These are phyloP conservation scores for Spathaspora boniae DNA, from an alignment of 805 yeast genomes.

Conservation along the genomic window DNA sequence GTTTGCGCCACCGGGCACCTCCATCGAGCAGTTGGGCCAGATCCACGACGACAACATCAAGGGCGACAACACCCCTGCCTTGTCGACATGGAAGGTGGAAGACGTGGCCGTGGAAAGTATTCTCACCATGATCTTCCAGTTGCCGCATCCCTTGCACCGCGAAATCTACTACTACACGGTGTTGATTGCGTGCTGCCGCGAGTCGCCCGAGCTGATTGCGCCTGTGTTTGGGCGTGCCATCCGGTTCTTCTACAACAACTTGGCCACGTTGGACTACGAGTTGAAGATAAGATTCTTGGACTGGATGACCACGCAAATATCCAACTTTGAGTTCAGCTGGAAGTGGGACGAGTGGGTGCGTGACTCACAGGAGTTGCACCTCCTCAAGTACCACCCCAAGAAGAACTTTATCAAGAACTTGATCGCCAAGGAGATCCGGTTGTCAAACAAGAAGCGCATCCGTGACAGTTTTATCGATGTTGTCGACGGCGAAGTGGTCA, in stretches of 20 bases:
- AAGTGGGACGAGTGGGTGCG: slow-evolving; percentile 93
- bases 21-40: slow-evolving; percentile 62
- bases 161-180: slow-evolving; percentile 80
- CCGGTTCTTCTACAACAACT: slow-evolving; percentile 69
- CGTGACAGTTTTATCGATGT: slow-evolving; percentile 54
- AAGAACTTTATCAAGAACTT: slow-evolving; percentile 71
- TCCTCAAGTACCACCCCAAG: slow-evolving; percentile 64
- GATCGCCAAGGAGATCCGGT: slow-evolving; percentile 77
- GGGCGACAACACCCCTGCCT: slow-evolving; percentile 38
- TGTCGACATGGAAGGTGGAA: slow-evolving; percentile 86
- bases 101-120: slow-evolving; percentile 84
- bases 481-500: slow-evolving; percentile 28
- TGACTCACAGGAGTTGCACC: slow-evolving; percentile 46
- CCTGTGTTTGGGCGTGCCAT: slow-evolving; percentile 94
- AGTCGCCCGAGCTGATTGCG: slow-evolving; percentile 70
- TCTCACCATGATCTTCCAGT: slow-evolving; percentile 68
- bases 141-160: slow-evolving; percentile 66
- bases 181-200: slow-evolving; percentile 81
- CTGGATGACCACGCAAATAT: slow-evolving; percentile 91
- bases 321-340: slow-evolving; percentile 95
- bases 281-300: slow-evolving; percentile 68
- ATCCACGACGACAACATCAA: slow-evolving; percentile 40
- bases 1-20: slow-evolving; percentile 59
- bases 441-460: slow-evolving; percentile 72
- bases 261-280: slow-evolving; percentile 71